Conservation (phyloP, 148 eudicot genomes). For the Heliosperma pusillum region DNA sequence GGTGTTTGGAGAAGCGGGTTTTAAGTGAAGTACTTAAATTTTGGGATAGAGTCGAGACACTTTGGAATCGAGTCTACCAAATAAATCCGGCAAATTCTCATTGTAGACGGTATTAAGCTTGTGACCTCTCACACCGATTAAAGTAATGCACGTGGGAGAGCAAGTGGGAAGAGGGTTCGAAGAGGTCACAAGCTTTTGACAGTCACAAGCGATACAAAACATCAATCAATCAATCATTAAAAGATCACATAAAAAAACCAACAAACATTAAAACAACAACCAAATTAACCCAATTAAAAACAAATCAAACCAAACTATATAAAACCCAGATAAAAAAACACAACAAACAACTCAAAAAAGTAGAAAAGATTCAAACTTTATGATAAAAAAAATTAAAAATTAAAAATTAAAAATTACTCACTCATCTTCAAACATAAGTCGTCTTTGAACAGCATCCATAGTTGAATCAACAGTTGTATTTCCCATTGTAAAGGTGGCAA, state of each 20-base stretch:
- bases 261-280: not conserved
- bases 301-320: constrained; percentile 3
- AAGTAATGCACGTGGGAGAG: no score
- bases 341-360: not conserved
- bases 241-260: no score
- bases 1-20: no score
- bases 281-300: not conserved
- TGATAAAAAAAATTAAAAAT: not conserved
- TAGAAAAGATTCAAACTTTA: constrained; percentile 12
- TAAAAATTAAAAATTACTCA: constrained; percentile 29
- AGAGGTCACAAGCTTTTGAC: no score
- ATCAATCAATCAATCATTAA: not conserved
- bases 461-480: constrained; percentile 41
- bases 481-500: constrained; percentile 34
- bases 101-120: no score
- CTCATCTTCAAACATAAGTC: constrained; percentile 94
- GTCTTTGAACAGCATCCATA: constrained; percentile 85
- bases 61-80: no score
- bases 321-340: not conserved
- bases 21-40: no score
- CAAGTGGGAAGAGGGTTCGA: no score
- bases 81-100: no score
- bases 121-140: no score
- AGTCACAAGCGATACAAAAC: no score
- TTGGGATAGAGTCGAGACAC: no score